Evolutionary conservation across 106 monocot genomes (phyloP).

Genomic region (Narthecium ossifragum): DNA sequence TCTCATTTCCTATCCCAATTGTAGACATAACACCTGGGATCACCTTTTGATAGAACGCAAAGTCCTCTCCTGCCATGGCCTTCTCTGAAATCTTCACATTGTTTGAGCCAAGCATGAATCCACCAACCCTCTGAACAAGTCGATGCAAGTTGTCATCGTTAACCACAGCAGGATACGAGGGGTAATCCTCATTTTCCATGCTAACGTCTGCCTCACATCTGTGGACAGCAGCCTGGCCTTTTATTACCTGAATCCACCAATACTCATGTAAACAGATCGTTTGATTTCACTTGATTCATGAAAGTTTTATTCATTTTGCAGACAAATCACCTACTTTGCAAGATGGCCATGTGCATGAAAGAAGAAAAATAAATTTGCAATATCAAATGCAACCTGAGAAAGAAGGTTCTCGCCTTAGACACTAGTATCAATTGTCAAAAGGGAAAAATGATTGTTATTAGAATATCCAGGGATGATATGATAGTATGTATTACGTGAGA

Average conservation of each 20-base stretch:
- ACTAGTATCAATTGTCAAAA: too few relatives aligned
- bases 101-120: conserved; percentile 53
- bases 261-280: too few relatives aligned
- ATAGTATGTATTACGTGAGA: neutral
- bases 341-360: neutral
- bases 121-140: conserved; percentile 47
- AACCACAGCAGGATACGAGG: conserved; percentile 60
- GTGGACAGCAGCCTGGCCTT: conserved; percentile 57
- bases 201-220: conserved; percentile 44
- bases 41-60: conserved; percentile 80
- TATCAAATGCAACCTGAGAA: too few relatives aligned
- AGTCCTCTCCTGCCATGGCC: conserved; percentile 94
- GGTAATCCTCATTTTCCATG: conserved; percentile 48
- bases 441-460: too few relatives aligned
- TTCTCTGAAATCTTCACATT: conserved; percentile 44
- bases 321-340: too few relatives aligned
- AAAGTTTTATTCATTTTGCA: too few relatives aligned
- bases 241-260: conserved; percentile 44
- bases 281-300: too few relatives aligned
- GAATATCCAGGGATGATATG: too few relatives aligned
- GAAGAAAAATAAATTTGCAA: neutral
- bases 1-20: conserved; percentile 63
- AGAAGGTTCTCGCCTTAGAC: too few relatives aligned
- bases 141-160: conserved; percentile 53
- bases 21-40: conserved; percentile 73